Conservation (phyloP, 441 rosid genomes). For the Mallotus repandus region DNA sequence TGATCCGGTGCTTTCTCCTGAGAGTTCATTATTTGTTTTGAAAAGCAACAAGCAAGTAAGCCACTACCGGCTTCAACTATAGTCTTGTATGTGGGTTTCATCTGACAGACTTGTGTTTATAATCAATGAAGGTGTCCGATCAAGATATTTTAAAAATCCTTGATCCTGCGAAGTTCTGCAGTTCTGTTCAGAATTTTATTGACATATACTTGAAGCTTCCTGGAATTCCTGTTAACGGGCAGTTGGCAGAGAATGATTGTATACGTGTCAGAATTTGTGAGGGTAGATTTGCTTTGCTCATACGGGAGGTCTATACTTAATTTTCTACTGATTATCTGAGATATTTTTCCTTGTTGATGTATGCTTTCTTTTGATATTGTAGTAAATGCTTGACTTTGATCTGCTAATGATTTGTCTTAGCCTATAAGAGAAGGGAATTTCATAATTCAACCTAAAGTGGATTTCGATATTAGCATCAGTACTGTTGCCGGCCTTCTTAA, state of each 20-base stretch:
- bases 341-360: slow-evolving; percentile 11
- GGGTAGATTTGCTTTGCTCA: slow-evolving; percentile 97
- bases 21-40: slow-evolving; percentile 96
- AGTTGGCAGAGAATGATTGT: slow-evolving; percentile 87
- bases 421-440: slow-evolving; percentile 99
- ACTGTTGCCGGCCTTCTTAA: slow-evolving; percentile 98
- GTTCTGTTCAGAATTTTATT: slow-evolving; percentile 91
- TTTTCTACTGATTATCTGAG: slow-evolving; percentile 22
- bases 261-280: slow-evolving; percentile 97
- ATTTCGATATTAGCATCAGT: slow-evolving; percentile 94
- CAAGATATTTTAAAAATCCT: slow-evolving; percentile 89
- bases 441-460: slow-evolving; percentile 99
- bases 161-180: slow-evolving; percentile 75
- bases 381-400: slow-evolving; percentile 22
- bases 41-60: slow-evolving; percentile 95
- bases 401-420: slow-evolving; percentile 41
- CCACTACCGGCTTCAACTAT: slow-evolving; percentile 20
- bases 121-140: slow-evolving; percentile 62
- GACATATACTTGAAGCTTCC: slow-evolving; percentile 90
- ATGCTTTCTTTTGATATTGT: slow-evolving; percentile 16
- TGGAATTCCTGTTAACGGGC: slow-evolving; percentile 81
- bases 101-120: slow-evolving; percentile 28
- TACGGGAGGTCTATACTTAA: slow-evolving; percentile 77
- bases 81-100: slow-evolving; percentile 13
- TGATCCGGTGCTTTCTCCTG: slow-evolving; percentile 99